Conservation (phyloP, 176 grass and related monocot genomes). For the Carex scoparia region DNA sequence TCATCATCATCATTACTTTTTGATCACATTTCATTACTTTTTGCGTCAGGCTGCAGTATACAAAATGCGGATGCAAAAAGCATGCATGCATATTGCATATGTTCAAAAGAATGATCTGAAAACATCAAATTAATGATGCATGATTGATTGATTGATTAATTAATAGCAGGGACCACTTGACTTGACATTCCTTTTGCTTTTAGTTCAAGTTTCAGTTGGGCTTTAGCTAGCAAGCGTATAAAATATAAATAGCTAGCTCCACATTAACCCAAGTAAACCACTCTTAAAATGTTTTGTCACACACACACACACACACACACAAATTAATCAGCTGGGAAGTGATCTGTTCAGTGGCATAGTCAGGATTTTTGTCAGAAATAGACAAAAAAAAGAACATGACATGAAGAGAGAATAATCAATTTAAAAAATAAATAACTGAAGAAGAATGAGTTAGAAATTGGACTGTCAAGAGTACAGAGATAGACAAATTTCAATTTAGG, state of each 20-base stretch:
- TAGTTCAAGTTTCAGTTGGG: not conserved
- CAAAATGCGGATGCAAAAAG: not conserved
- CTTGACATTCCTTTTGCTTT: not conserved
- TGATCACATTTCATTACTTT: not conserved
- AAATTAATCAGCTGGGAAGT: no score
- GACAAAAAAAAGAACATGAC: no score
- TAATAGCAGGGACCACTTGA: not conserved
- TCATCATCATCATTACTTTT: not conserved
- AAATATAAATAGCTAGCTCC: not conserved
- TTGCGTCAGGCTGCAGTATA: not conserved
- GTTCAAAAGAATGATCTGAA: not conserved
- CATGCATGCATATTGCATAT: not conserved
- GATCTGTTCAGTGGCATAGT: no score
- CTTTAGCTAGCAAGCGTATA: not conserved
- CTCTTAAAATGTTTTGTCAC: not conserved
- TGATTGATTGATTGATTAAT: not conserved
- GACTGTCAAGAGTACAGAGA: no score
- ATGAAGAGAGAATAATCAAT: no score
- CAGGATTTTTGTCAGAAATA: no score
- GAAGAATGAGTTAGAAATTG: no score
- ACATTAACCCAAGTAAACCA: not conserved
- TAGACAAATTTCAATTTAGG: no score
- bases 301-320: no score
- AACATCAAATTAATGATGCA: not conserved
- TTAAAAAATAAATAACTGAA: no score